A percentile compares a stretch with the other conserved stretches of the same genome.
These are phyloP conservation scores for Syzygium oleosum DNA, from an alignment of 345 rosid genomes.

Conservation along the genomic window DNA sequence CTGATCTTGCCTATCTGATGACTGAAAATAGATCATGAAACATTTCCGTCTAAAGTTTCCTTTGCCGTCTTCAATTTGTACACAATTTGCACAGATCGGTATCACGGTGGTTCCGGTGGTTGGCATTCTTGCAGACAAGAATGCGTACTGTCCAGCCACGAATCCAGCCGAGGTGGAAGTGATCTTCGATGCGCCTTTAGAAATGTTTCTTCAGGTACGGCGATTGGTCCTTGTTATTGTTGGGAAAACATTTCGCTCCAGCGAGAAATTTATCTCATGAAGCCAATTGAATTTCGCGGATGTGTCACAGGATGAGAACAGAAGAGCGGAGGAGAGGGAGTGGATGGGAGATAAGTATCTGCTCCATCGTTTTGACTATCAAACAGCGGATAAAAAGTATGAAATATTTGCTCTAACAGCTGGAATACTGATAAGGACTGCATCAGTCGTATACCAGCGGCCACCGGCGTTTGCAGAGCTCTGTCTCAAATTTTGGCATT, in stretches of 20 bases:
- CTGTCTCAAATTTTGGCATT: conserved; percentile 42
- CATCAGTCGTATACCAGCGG: conserved; percentile 41
- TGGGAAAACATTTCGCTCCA: rapidly evolving
- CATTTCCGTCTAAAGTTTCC: not conserved
- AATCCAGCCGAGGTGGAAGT: conserved; percentile 54
- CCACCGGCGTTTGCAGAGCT: conserved; percentile 44
- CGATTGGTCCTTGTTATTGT: not conserved
- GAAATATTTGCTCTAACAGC: conserved; percentile 64
- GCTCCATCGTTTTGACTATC: conserved; percentile 51
- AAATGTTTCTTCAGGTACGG: conserved; percentile 69
- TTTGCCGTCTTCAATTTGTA: conserved; percentile 1
- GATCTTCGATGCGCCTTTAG: conserved; percentile 57
- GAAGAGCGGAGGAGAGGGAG: conserved; percentile 45
- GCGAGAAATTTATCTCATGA: not conserved
- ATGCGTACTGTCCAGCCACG: conserved; percentile 34
- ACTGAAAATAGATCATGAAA: not conserved
- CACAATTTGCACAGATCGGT: conserved; percentile 27
- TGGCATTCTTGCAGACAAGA: conserved; percentile 31
- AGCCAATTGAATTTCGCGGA: not conserved
- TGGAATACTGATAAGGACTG: conserved; percentile 44
- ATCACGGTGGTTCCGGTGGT: conserved; percentile 52
- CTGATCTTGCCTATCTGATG: not conserved
- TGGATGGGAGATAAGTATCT: conserved; percentile 38
- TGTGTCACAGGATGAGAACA: conserved; percentile 29
- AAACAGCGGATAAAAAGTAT: conserved; percentile 17